Base-by-base conservation (phyloP, 768 basidiomycete species). In the Infundibulicybe gibba region DNA sequence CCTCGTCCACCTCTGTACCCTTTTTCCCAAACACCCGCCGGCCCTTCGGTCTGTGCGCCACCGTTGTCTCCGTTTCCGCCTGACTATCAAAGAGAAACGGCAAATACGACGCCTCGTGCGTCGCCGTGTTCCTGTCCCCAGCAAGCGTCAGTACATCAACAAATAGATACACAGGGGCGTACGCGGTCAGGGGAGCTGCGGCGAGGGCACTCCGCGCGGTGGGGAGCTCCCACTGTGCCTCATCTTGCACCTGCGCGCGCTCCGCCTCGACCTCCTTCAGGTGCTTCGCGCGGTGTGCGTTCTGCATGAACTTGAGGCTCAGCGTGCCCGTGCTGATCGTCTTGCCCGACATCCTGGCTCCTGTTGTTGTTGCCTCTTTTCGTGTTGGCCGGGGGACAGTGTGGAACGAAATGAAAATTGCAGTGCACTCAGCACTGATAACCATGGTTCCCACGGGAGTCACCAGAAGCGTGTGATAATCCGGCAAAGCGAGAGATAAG, bases 281-380 rank as follows among this genome's bases (percentile, higher is more conserved):
- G 12, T 76, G 70, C 49, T 81, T 79, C 16, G 76, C 69, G 1
- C 78, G 72, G 2, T 79, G 75, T 0, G 83, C 80, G 64, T 83
- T 84, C 61, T 84, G 85, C 85, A 87, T 87, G 59, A 87, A 87
- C 2, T 78, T 76, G 38, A 87, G 71, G 54, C 79, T 77, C 8
- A 86, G 69, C 0, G 84, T 85, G 21, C 82, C 74, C 20, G 71
- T 75, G 61, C 85, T 87, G 32, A 87, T 69, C 2, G 73, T 69
- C 61, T 81, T 83, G 25, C 66, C 66, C 12, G 72, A 60, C 69
- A 69, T 71, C 47, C 44, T 51, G 51, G 25, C 25, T 3, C 25
- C 4, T 25, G 25, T 25, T 3, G 25, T 25, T 25, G 25, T 3
- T 25, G 25, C n/a, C n/a, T n/a, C n/a, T n/a, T n/a, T n/a, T n/a